Evolutionary conservation across 495 filamentous ascomycete species (phyloP).

Genomic region (Daldinia loculata): DNA sequence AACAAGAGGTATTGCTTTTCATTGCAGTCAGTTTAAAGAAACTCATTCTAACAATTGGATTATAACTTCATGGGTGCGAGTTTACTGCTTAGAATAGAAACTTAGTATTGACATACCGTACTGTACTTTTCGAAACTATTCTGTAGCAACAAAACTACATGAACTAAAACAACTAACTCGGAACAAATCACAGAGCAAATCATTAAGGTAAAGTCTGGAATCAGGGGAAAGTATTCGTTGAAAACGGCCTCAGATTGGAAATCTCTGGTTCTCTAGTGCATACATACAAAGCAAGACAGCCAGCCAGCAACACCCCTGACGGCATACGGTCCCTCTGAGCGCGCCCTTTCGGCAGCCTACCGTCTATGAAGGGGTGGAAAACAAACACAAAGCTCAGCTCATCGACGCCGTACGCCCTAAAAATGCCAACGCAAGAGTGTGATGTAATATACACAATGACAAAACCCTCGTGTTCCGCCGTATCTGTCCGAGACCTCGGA

Average conservation of each 20-base stretch:
- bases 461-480: conserved; percentile 1
- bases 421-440: conserved; percentile 23
- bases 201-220: neutral
- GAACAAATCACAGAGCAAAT: neutral
- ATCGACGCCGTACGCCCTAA: conserved; percentile 19
- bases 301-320: conserved; percentile 6
- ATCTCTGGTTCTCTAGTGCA: conserved; percentile 5
- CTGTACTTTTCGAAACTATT: too few relatives aligned
- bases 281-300: conserved; percentile 20
- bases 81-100: too few relatives aligned
- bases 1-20: too few relatives aligned
- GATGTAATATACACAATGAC: conserved; percentile 34
- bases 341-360: conserved; percentile 6
- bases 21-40: too few relatives aligned
- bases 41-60: neutral
- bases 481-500: conserved; percentile 13
- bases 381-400: conserved; percentile 11
- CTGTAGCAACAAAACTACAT: neutral
- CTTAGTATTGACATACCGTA: too few relatives aligned
- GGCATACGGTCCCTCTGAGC: conserved; percentile 7
- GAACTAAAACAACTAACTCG: neutral
- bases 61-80: neutral
- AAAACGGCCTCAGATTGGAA: conserved; percentile 13
- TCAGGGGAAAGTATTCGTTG: neutral
- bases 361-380: conserved; percentile 19